Conservation (phyloP, 495 filamentous ascomycete genomes). For the Bacidia rubella region DNA sequence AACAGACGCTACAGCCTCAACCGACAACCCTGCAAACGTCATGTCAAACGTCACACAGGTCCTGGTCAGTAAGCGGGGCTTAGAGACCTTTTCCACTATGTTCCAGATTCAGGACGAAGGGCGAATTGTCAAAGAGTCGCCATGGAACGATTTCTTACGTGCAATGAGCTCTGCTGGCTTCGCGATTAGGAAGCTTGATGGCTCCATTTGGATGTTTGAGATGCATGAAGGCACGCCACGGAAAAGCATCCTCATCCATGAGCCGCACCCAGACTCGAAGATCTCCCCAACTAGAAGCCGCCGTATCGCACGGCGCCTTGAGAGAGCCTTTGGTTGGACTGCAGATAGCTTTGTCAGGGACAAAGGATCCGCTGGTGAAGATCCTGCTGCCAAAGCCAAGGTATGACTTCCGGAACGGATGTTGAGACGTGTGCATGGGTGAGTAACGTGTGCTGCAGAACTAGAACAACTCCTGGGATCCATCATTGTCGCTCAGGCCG, state of each 20-base stretch:
- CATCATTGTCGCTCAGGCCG: too few species aligned
- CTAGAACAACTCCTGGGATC: too few species aligned
- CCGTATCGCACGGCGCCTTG: constrained; percentile 31
- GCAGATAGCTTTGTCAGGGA: constrained; percentile 24
- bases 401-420: too few species aligned
- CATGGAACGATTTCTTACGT: constrained; percentile 39
- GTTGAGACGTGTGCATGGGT: too few species aligned
- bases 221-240: constrained; percentile 25
- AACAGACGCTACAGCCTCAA: not conserved
- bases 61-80: constrained; percentile 29
- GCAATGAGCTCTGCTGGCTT: constrained; percentile 38
- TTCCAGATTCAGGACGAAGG: constrained; percentile 26
- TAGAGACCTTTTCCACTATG: constrained; percentile 33
- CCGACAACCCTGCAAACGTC: not conserved
- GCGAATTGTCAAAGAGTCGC: constrained; percentile 28
- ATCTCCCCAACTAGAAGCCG: constrained; percentile 28
- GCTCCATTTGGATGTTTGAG: constrained; percentile 39
- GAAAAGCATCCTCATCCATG: constrained; percentile 39
- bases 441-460: too few species aligned
- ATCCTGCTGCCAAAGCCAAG: not conserved
- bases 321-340: constrained; percentile 34
- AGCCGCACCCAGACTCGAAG: constrained; percentile 37
- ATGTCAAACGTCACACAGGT: constrained; percentile 21
- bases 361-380: not conserved
- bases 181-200: constrained; percentile 34